These are phyloP conservation scores for Spiraea crenata DNA, from an alignment of 331 rosid genomes.

Conservation along the genomic window DNA sequence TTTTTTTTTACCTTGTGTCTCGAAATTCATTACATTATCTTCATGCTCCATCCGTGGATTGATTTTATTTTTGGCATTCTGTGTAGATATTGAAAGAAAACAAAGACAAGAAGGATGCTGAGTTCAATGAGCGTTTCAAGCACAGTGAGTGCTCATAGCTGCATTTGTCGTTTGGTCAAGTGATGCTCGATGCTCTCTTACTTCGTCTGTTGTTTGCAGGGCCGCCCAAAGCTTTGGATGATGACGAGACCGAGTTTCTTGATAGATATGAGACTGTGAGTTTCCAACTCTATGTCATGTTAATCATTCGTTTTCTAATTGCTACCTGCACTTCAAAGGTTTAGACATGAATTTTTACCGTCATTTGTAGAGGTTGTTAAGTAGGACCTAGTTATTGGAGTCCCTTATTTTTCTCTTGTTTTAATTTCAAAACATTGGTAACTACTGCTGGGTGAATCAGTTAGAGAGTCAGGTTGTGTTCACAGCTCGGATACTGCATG, in stretches of 20 bases:
- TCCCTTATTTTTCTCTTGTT: not conserved
- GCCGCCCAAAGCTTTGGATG: slow-evolving; percentile 97
- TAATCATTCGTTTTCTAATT: not conserved
- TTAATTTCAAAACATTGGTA: not conserved
- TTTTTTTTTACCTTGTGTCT: too few relatives aligned
- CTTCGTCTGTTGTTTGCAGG: slow-evolving; percentile 42
- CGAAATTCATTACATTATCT: not conserved
- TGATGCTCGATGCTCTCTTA: not conserved
- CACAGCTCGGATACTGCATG: not conserved
- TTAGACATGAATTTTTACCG: too few relatives aligned
- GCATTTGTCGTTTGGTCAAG: not conserved
- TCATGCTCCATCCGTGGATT: not conserved
- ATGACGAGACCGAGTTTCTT: slow-evolving; percentile 90
- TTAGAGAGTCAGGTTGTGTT: not conserved
- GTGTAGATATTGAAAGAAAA: slow-evolving; percentile 87
- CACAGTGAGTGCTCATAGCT: slow-evolving; percentile 61
- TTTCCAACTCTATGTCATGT: slow-evolving; percentile 10
- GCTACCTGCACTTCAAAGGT: not conserved
- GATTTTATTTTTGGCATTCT: not conserved
- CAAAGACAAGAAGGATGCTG: slow-evolving; percentile 86
- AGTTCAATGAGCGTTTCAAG: slow-evolving; percentile 89
- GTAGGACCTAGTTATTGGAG: not conserved
- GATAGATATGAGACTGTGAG: slow-evolving; percentile 63
- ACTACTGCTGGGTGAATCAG: not conserved
- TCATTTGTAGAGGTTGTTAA: not conserved